Percentiles rank a stretch among this genome's conserved stretches.
Conservation (phyloP, 495 filamentous ascomycete genomes). For the Xeromyces bisporus region DNA sequence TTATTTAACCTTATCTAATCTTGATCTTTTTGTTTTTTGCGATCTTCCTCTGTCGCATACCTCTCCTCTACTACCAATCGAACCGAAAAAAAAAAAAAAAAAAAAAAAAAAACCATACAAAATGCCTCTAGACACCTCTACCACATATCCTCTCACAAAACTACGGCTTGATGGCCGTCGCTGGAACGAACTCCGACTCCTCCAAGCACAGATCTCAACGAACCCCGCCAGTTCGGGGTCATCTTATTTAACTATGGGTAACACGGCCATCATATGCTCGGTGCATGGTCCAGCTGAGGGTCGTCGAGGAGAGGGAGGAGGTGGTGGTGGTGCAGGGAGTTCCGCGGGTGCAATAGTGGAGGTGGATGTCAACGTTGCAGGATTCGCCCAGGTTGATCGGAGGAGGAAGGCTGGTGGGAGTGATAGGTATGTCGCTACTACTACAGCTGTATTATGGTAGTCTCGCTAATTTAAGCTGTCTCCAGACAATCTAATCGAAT, state of each 20-base stretch:
- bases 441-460: not conserved
- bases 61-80: no score
- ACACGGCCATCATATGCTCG: constrained; percentile 90
- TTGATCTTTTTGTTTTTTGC: no score
- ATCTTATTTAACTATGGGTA: constrained; percentile 84
- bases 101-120: no score
- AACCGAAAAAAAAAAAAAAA: no score
- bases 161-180: constrained; percentile 86
- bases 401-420: constrained; percentile 47
- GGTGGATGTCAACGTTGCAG: constrained; percentile 75
- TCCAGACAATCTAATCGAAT: constrained; percentile 64
- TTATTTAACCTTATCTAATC: no score
- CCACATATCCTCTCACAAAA: constrained; percentile 61
- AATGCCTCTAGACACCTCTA: constrained; percentile 85
- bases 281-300: constrained; percentile 66
- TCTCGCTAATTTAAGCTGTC: constrained; percentile 6
- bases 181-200: constrained; percentile 92
- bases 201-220: constrained; percentile 78
- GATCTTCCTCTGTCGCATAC: no score
- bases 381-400: constrained; percentile 75
- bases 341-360: constrained; percentile 42
- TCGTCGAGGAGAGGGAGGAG: constrained; percentile 28
- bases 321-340: constrained; percentile 26
- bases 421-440: constrained; percentile 46
- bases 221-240: constrained; percentile 83